These are phyloP conservation scores for Pyrenophora tritici-repentis DNA, from an alignment of 2,329 filamentous ascomycete genomes.

Conservation along the genomic window DNA sequence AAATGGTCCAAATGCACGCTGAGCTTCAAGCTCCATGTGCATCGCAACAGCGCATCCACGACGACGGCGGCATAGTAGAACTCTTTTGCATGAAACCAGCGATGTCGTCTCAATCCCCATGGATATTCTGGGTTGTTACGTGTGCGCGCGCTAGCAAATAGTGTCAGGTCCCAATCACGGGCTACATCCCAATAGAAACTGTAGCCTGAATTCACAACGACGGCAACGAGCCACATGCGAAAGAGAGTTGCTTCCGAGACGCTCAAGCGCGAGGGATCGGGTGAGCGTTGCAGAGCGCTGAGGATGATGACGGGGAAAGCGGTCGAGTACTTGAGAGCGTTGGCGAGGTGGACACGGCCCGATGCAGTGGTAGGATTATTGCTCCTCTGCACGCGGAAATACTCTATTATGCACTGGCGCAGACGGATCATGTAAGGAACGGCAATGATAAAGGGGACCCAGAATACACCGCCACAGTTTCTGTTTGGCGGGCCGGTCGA, in stretches of 20 bases:
- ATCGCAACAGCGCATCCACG: conserved; percentile 80
- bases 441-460: conserved; percentile 84
- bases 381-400: conserved; percentile 69
- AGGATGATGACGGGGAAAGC: conserved; percentile 91
- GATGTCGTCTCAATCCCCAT: conserved; percentile 75
- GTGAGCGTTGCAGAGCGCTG: conserved; percentile 72
- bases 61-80: conserved; percentile 83
- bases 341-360: conserved; percentile 87
- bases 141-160: conserved; percentile 67
- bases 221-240: conserved; percentile 67
- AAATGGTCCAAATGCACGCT: conserved; percentile 81
- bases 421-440: conserved; percentile 85
- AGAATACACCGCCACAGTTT: conserved; percentile 74
- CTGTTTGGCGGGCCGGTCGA: conserved; percentile 83
- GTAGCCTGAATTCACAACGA: conserved; percentile 83
- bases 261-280: conserved; percentile 57
- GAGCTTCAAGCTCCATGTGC: conserved; percentile 90
- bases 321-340: conserved; percentile 92
- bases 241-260: conserved; percentile 62
- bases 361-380: conserved; percentile 61
- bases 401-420: conserved; percentile 91
- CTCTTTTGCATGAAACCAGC: conserved; percentile 71
- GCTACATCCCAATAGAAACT: conserved; percentile 99
- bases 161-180: conserved; percentile 93
- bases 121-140: conserved; percentile 69